A percentile compares a stretch with the other conserved stretches of the same genome.
These are phyloP conservation scores for Solanum ahanhuiri DNA, from an alignment of 257 asterid genomes.

Conservation along the genomic window DNA sequence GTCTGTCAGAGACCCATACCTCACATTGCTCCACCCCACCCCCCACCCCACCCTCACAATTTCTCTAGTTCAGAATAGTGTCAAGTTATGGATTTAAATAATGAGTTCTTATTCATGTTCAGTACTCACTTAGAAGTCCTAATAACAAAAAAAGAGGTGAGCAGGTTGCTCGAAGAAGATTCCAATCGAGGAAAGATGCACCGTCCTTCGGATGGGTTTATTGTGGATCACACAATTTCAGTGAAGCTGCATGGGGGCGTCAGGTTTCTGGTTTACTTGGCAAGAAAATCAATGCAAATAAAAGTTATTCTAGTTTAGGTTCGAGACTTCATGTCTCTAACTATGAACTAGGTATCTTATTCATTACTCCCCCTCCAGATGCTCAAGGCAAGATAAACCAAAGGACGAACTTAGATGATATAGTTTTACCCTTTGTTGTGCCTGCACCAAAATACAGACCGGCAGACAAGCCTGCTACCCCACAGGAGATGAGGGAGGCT, in stretches of 20 bases:
- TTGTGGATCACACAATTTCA: slow-evolving; percentile 81
- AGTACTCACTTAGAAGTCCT: background rate
- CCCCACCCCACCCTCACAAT: background rate
- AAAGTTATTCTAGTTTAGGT: slow-evolving; percentile 38
- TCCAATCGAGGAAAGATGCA: slow-evolving; percentile 30
- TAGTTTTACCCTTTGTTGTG: slow-evolving; percentile 56
- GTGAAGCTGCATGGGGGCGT: slow-evolving; percentile 97
- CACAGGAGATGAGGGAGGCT: slow-evolving; percentile 71
- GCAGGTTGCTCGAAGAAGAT: slow-evolving; percentile 81
- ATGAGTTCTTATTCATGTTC: background rate
- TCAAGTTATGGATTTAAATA: background rate
- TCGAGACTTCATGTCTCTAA: slow-evolving; percentile 70
- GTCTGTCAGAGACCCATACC: background rate
- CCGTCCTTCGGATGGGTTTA: slow-evolving; percentile 84
- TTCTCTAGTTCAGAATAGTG: background rate
- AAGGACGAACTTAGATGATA: slow-evolving; percentile 42
- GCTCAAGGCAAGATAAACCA: slow-evolving; percentile 6
- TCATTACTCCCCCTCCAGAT: slow-evolving; percentile 53
- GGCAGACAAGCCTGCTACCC: slow-evolving; percentile 61
- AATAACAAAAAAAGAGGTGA: slow-evolving; percentile 11
- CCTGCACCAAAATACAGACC: slow-evolving; percentile 72
- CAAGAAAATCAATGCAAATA: slow-evolving; percentile 11
- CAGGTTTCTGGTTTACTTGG: slow-evolving; percentile 32
- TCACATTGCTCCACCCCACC: background rate
- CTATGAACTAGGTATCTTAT: slow-evolving; percentile 72